Conservation (phyloP, 768 basidiomycete genomes). For the Amanita muscaria region DNA sequence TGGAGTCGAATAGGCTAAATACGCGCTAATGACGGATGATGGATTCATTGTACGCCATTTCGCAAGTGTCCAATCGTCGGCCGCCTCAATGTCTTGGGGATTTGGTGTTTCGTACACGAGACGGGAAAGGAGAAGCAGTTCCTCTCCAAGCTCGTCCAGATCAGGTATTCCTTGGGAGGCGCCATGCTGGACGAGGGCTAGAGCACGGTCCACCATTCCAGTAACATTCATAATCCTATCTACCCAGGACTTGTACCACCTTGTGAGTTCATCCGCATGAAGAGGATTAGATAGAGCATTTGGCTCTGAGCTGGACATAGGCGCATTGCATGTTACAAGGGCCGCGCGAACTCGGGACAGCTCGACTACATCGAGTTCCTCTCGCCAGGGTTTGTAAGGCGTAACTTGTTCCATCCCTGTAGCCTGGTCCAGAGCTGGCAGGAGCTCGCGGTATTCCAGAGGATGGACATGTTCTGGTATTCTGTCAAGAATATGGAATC, state of each 20-base stretch:
- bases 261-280: conserved; percentile 41
- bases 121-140: conserved; percentile 77
- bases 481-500: conserved; percentile 59
- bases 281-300: conserved; percentile 25
- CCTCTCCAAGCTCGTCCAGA: conserved; percentile 85
- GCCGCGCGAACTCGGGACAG: conserved; percentile 31
- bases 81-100: conserved; percentile 23
- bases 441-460: conserved; percentile 45
- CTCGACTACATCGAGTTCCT: conserved; percentile 54
- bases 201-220: conserved; percentile 72
- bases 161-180: conserved; percentile 70
- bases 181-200: conserved; percentile 77
- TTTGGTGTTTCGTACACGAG: conserved; percentile 77
- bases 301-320: conserved; percentile 6
- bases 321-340: conserved; percentile 21
- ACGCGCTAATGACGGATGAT: conserved; percentile 58
- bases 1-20: conserved; percentile 65
- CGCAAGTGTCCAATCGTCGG: conserved; percentile 67
- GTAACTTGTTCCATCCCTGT: conserved; percentile 34
- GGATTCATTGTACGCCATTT: conserved; percentile 68
- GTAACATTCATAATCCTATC: conserved; percentile 50
- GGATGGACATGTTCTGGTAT: conserved; percentile 73
- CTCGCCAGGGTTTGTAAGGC: conserved; percentile 37
- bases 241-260: conserved; percentile 72
- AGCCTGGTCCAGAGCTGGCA: conserved; percentile 51